These are phyloP conservation scores for Sphaerulina vaccinii DNA, from an alignment of 2,329 filamentous ascomycete genomes.

Conservation along the genomic window DNA sequence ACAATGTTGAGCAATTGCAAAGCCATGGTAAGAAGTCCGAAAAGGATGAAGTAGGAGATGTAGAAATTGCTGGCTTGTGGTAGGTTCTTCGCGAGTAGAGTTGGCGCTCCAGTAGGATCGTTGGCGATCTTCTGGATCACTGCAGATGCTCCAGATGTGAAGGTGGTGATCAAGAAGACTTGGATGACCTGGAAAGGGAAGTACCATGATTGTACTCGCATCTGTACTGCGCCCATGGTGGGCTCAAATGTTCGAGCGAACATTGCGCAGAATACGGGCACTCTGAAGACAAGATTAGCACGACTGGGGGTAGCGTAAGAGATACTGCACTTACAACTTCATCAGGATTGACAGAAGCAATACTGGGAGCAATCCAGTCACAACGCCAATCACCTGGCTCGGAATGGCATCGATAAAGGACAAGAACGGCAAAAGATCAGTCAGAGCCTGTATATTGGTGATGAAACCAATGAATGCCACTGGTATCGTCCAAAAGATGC, in stretches of 20 bases:
- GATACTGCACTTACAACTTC: too few relatives aligned
- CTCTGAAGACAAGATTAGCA: too few relatives aligned
- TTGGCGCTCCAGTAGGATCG: constrained; percentile 31
- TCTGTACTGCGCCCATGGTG: constrained; percentile 44
- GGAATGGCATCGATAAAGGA: constrained; percentile 46
- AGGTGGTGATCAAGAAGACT: constrained; percentile 41
- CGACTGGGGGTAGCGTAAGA: too few relatives aligned
- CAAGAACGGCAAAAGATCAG: constrained; percentile 40
- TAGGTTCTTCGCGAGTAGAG: constrained; percentile 36
- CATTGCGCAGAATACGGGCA: constrained; percentile 44
- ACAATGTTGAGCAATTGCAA: constrained; percentile 32
- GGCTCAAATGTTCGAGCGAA: constrained; percentile 26
- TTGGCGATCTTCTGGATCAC: constrained; percentile 33
- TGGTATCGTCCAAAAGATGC: constrained; percentile 49
- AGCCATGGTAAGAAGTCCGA: constrained; percentile 33
- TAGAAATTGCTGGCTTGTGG: constrained; percentile 41
- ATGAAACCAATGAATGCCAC: constrained; percentile 47
- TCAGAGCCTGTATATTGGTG: constrained; percentile 47
- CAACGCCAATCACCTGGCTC: constrained; percentile 42
- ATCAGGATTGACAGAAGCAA: constrained; percentile 40
- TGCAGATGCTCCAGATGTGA: constrained; percentile 35
- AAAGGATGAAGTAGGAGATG: constrained; percentile 39
- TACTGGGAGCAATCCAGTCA: constrained; percentile 47
- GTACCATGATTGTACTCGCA: constrained; percentile 38
- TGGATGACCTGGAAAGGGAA: constrained; percentile 43